Evolutionary conservation across 2,329 filamentous ascomycete species (phyloP).

Genomic region (Botrytis aclada): DNA sequence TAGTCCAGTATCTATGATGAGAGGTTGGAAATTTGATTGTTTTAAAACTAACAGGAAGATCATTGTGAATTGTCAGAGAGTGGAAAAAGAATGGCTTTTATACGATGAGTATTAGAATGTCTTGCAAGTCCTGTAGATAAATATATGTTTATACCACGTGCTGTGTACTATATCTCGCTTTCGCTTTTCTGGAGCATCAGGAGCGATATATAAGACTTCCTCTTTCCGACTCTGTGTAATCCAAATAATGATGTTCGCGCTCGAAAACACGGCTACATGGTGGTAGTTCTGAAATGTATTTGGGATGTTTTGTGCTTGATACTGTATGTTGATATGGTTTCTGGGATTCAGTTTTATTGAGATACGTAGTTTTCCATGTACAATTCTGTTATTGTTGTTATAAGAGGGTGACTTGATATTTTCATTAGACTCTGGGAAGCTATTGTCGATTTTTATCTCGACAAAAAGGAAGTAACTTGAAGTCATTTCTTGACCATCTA

Average conservation of each 20-base stretch:
- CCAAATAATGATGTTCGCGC: neutral
- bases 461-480: neutral
- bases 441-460: neutral
- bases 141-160: neutral
- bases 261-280: too few species aligned
- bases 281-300: neutral
- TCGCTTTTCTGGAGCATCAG: neutral
- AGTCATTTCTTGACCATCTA: accelerated
- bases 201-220: neutral
- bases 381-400: neutral
- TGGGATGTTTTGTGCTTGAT: neutral
- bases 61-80: neutral
- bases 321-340: neutral
- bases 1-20: neutral
- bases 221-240: neutral
- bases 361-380: accelerated
- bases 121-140: neutral
- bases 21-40: neutral
- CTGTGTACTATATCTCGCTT: neutral
- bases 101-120: neutral
- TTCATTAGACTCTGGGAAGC: neutral
- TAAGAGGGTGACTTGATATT: neutral
- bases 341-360: accelerated
- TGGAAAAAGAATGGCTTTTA: too few species aligned
- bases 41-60: neutral